Evolutionary conservation across 2,329 filamentous ascomycete species (phyloP).

Genomic region (Cyanodermella asteris): DNA sequence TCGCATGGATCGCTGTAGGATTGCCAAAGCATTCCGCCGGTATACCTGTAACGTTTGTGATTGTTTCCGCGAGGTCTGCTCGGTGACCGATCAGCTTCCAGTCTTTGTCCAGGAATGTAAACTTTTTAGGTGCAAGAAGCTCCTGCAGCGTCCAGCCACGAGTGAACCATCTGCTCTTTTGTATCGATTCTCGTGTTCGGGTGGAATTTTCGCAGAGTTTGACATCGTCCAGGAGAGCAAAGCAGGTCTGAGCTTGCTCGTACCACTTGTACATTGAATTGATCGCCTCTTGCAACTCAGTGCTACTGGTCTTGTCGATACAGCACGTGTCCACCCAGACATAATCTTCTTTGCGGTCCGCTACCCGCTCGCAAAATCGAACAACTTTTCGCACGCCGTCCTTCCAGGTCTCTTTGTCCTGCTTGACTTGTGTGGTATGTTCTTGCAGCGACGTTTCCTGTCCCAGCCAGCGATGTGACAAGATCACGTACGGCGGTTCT

Average conservation of each 20-base stretch:
- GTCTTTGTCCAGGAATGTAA: slow-evolving; percentile 7
- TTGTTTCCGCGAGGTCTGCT: not conserved
- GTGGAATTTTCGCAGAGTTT: slow-evolving; percentile 1
- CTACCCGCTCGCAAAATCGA: slow-evolving; percentile 1
- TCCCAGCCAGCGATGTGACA: slow-evolving; percentile 8
- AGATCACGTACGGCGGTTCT: slow-evolving; percentile 7
- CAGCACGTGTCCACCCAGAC: slow-evolving; percentile 10
- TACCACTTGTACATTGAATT: slow-evolving; percentile 10
- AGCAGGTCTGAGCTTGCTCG: slow-evolving; percentile 6
- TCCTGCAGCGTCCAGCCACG: slow-evolving; percentile 12
- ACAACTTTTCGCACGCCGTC: slow-evolving; percentile 1
- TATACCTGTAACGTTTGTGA: slow-evolving; percentile 7
- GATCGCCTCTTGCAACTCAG: slow-evolving; percentile 9
- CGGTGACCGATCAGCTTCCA: slow-evolving; percentile 3
- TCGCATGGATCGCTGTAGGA: slow-evolving; percentile 6
- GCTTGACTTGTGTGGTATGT: slow-evolving; percentile 2
- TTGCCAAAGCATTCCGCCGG: slow-evolving; percentile 2
- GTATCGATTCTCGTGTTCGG: not conserved
- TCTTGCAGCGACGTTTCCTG: slow-evolving; percentile 7
- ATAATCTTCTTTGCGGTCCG: not conserved
- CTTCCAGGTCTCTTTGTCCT: not conserved
- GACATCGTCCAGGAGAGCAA: slow-evolving; percentile 8
- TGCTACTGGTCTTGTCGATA: slow-evolving; percentile 9
- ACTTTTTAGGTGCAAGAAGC: slow-evolving; percentile 9
- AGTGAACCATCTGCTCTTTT: slow-evolving; percentile 8